Conservation (phyloP, 345 rosid species). For the Eucalyptus pauciflora region DNA sequence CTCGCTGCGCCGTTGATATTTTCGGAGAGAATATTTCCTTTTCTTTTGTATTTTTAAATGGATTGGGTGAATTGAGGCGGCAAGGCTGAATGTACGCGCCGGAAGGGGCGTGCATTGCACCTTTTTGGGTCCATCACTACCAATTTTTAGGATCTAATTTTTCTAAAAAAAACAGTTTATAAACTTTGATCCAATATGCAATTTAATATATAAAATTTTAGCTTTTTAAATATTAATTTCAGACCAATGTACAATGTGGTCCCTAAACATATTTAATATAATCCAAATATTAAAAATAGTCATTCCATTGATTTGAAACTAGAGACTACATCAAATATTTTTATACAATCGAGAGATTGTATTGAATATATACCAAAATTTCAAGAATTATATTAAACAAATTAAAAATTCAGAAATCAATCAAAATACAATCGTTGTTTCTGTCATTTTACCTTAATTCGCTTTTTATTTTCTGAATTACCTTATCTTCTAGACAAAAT, state of each 20-base stretch:
- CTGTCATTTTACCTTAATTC: too few relatives aligned
- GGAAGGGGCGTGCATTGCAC: neutral
- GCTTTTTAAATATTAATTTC: too few relatives aligned
- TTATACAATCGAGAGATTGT: too few relatives aligned
- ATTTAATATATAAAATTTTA: too few relatives aligned
- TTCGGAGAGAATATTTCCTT: neutral
- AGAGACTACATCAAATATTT: fast-evolving
- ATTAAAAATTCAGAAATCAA: too few relatives aligned
- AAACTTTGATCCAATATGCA: fast-evolving
- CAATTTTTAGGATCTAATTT: neutral
- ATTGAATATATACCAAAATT: too few relatives aligned
- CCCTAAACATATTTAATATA: too few relatives aligned
- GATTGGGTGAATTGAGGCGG: neutral
- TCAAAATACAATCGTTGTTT: too few relatives aligned
- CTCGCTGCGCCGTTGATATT: neutral
- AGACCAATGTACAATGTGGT: too few relatives aligned
- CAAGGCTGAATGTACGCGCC: neutral
- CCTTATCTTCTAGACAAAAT: neutral
- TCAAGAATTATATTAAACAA: fast-evolving
- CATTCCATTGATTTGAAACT: fast-evolving
- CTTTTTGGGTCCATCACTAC: neutral
- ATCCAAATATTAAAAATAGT: fast-evolving
- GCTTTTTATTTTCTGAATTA: neutral
- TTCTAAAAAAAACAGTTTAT: neutral
- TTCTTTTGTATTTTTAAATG: neutral